These are phyloP conservation scores for Aspergillus fumigatiaffinis DNA, from an alignment of 2,329 filamentous ascomycete genomes.

Conservation along the genomic window DNA sequence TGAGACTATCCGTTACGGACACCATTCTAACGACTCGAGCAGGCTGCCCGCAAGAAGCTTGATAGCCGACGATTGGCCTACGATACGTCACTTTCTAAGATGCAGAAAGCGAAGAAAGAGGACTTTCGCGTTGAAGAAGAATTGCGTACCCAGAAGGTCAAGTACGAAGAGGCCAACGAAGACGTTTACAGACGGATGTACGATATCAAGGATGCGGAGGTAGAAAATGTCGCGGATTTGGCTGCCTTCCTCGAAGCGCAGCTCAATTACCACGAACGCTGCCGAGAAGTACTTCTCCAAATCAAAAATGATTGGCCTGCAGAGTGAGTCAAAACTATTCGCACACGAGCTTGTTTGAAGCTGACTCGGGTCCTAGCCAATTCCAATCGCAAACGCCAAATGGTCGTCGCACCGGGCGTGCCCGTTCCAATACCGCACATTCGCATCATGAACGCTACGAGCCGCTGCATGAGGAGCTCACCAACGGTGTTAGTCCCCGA, in stretches of 20 bases:
- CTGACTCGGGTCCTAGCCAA: constrained; percentile 19
- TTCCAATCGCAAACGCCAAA: constrained; percentile 22
- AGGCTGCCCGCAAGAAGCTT: constrained; percentile 87
- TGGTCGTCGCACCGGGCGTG: constrained; percentile 46
- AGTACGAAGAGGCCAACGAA: constrained; percentile 93
- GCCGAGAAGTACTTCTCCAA: constrained; percentile 73
- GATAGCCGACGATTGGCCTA: constrained; percentile 85
- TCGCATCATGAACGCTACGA: constrained; percentile 60
- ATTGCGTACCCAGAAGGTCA: constrained; percentile 82
- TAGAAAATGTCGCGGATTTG: constrained; percentile 75
- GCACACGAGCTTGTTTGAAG: constrained; percentile 3
- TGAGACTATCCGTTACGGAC: background rate
- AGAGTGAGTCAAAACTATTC: constrained; percentile 6
- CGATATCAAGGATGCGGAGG: constrained; percentile 90
- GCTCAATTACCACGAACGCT: constrained; percentile 86
- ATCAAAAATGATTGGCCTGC: constrained; percentile 65
- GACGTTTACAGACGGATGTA: constrained; percentile 91
- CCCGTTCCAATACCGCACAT: constrained; percentile 62
- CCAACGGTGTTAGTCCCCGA: constrained; percentile 45
- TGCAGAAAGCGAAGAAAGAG: constrained; percentile 90
- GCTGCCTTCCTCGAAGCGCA: constrained; percentile 81
- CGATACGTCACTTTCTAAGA: constrained; percentile 81
- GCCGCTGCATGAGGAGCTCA: constrained; percentile 54
- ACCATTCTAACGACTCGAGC: constrained; percentile 13
- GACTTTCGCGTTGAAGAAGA: constrained; percentile 93